Base-by-base conservation (phyloP, 768 basidiomycete species). In the Auriscalpium vulgare region DNA sequence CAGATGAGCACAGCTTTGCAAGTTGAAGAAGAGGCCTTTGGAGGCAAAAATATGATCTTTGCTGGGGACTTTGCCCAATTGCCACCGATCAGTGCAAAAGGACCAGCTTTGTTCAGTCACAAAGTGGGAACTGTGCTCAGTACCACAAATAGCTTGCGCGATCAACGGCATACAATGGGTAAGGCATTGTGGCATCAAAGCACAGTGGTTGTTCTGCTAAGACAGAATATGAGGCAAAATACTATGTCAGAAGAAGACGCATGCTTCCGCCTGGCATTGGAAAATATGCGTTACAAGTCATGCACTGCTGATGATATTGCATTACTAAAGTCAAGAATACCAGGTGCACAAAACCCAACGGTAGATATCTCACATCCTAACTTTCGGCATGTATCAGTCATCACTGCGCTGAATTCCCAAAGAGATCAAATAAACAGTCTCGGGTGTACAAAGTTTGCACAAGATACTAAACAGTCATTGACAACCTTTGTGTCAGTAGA, bases 1-100 rank as follows among this genome's bases (percentile, higher is more conserved):
- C 50, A 56, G n/a, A 56, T 73, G 4, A 54, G 62, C 29, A 51
- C 56, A 36, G 61, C 65, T 2, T 29, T 57, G 10, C 57, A 59
- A n/a, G 47, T 56, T 1, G 2, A 37, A 13, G 64, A 63, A 34
- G 47, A 48, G 8, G 59, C 69, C 2, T 76, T 73, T 63, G 73
- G 73, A 21, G 73, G 74, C 1, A 66, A 73, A 23, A 73, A 72
- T 54, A 65, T 78, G 47, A 71, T 77, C 14, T 67, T 77, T 56
- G 74, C 75, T 16, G 75, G 75, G n/a, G 76, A 78, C 53, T 76
- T 77, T 68, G 74, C 72, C 1, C 75, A 79, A 48, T 57, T 78
- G 0, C 73, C 73, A 4, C 75, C 57, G 10, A 34, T 38, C 71
- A 34, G 67, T 62, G 17, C 38, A 34, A 13, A 34, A 23, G 29